A percentile compares a stretch with the other conserved stretches of the same genome.
phyloP scores from a whole-genome alignment of 2,329 filamentous ascomycete genomes.

The Monosporascus sp. region DNA sequence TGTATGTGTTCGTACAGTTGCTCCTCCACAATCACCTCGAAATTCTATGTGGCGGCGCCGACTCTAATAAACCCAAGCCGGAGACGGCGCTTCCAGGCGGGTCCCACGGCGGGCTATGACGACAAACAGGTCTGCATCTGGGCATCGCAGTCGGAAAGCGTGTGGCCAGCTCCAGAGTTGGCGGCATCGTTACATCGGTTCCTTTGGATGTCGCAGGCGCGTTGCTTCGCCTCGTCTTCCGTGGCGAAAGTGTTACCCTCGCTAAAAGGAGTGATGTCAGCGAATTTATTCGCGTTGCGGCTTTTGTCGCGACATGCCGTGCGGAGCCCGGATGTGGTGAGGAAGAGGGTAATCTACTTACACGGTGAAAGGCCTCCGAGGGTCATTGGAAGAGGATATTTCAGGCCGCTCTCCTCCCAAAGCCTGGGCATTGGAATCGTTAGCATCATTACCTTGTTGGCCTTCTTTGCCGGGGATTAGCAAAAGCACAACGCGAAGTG shows the following conservation, averaged over 20 bases:
- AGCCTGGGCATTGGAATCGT: background rate
- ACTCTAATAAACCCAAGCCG: too few relatives aligned
- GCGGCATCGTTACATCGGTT: constrained; percentile 53
- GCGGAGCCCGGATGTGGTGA: background rate
- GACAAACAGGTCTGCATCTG: constrained; percentile 33
- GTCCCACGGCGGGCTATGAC: background rate
- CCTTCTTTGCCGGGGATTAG: background rate
- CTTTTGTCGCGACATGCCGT: background rate
- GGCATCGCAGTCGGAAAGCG: constrained; percentile 45
- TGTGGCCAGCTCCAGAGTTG: constrained; percentile 43
- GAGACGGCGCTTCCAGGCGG: too few relatives aligned
- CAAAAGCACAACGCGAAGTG: background rate
- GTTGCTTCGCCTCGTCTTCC: constrained; percentile 48
- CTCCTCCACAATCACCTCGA: too few relatives aligned
- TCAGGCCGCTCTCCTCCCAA: background rate
- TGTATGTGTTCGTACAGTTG: too few relatives aligned
- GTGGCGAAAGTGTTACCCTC: constrained; percentile 49
- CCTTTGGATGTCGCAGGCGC: constrained; percentile 59
- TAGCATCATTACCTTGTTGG: background rate
- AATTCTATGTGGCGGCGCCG: too few relatives aligned
- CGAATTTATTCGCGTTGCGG: too few relatives aligned
- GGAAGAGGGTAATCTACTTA: background rate
- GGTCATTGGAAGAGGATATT: background rate
- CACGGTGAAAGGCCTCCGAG: background rate
- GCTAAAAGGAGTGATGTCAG: constrained; percentile 43